phyloP scores from a whole-genome alignment of 2,329 filamentous ascomycete species.

The Colletotrichum musae region DNA sequence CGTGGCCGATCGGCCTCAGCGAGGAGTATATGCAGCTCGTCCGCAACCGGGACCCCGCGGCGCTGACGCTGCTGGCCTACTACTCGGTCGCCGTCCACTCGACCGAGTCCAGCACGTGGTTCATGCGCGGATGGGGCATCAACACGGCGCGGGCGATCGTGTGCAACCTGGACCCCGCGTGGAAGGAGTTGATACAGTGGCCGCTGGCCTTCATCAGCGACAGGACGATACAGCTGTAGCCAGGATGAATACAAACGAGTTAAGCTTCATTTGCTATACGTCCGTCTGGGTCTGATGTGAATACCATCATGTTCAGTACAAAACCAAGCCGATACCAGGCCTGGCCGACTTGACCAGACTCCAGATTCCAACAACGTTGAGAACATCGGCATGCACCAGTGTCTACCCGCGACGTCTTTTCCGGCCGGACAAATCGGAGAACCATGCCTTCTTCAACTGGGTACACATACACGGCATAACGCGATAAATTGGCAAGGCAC shows the following conservation, averaged over 20 bases:
- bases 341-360: too few relatives aligned
- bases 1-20: constrained; percentile 45
- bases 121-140: constrained; percentile 39
- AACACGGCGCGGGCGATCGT: constrained; percentile 30
- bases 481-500: constrained; percentile 1
- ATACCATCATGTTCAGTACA: too few relatives aligned
- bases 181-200: constrained; percentile 38
- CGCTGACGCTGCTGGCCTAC: constrained; percentile 43
- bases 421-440: too few relatives aligned
- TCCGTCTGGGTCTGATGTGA: too few relatives aligned
- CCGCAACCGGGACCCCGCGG: constrained; percentile 39
- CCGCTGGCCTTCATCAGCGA: constrained; percentile 34
- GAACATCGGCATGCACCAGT: too few relatives aligned
- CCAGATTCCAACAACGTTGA: too few relatives aligned
- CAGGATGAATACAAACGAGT: background rate
- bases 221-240: constrained; percentile 31
- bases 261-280: too few relatives aligned
- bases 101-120: constrained; percentile 43
- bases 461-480: too few relatives aligned
- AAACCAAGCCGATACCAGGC: too few relatives aligned
- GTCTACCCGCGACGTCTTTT: too few relatives aligned
- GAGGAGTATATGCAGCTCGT: constrained; percentile 44
- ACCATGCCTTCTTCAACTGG: too few relatives aligned
- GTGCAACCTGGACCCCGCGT: constrained; percentile 27
- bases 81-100: constrained; percentile 45